Base-by-base conservation (phyloP, 345 rosid species). In the Euphorbia pulcherrima region DNA sequence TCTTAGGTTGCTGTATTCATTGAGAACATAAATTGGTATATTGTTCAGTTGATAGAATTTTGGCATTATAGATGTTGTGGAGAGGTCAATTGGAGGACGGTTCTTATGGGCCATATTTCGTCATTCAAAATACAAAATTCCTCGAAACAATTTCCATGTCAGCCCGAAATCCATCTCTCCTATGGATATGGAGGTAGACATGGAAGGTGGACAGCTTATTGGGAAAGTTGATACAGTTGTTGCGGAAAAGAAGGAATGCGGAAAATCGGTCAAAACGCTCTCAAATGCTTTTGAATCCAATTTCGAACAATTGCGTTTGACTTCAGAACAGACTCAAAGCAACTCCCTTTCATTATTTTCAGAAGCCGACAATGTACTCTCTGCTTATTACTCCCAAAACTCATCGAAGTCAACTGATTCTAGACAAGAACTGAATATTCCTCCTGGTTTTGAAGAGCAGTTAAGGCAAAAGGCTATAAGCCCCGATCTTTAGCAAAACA, bases 41-140 rank as follows among this genome's bases (percentile, higher is more conserved):
- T 48, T 8, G 18, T 48, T 48, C 20, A 26, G 33, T 16, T 56
- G 20, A 61, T 48, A 6, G 35, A 51, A 51, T 13, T 71, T 24
- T 72, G 17, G 64, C 35, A 56, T 71, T 17, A 33, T 65, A 81
- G 83, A 60, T 57, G 4, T 81, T 66, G 50, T 62, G 64, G 68
- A 64, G 52, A 74, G 78, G 58, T 61, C 33, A 29, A 41, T 60
- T 26, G 50, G 41, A 8, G 37, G 74, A 9, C 30, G 28, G 59
- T 86, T 84, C 70, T 62, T 84, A 41, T 78, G 85, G 78, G 90
- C 88, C 59, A 30, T 82, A 8, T 82, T 80, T 67, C 62, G 55
- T 26, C 23, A 24, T 21, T 67, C 21, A 2, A 72, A 77, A 60
- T 54, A 37, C 57, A 72, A 72, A 60, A 10, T 20, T 53, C 71